phyloP scores from a whole-genome alignment of 345 rosid genomes.

The Diplotaxis tenuifolia region DNA sequence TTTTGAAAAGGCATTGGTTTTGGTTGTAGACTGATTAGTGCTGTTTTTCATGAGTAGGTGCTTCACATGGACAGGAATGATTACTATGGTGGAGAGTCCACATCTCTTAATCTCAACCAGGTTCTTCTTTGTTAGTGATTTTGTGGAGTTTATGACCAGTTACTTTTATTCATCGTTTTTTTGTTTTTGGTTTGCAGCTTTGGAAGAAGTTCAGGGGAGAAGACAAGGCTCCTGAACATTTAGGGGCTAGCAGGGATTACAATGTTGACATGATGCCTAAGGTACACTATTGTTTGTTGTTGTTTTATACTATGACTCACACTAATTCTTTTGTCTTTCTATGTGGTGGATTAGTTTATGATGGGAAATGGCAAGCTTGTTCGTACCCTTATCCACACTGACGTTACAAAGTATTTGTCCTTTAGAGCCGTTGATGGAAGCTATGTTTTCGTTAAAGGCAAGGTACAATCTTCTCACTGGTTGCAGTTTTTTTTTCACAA shows the following conservation, averaged over 20 bases:
- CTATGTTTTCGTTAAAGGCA: slow-evolving; percentile 89
- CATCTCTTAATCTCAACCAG: slow-evolving; percentile 81
- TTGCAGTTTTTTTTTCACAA: background rate
- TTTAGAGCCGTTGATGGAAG: slow-evolving; percentile 98
- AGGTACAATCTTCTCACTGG: slow-evolving; percentile 42
- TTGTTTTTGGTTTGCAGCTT: background rate
- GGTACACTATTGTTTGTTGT: slow-evolving; percentile 45
- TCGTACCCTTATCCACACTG: slow-evolving; percentile 62
- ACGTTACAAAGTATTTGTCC: slow-evolving; percentile 87
- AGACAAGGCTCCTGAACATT: background rate
- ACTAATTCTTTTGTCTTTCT: slow-evolving; percentile 1
- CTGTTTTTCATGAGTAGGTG: slow-evolving; percentile 42
- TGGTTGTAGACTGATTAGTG: slow-evolving; percentile 1
- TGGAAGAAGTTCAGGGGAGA: background rate
- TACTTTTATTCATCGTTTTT: background rate
- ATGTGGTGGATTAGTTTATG: slow-evolving; percentile 55
- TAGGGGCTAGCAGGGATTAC: slow-evolving; percentile 28
- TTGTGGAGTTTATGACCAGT: background rate
- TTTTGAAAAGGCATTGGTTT: background rate
- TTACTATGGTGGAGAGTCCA: slow-evolving; percentile 83
- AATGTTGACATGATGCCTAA: slow-evolving; percentile 93
- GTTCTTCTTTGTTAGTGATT: slow-evolving; percentile 31
- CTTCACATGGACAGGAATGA: slow-evolving; percentile 87
- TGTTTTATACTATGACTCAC: background rate
- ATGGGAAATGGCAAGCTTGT: slow-evolving; percentile 37